These are phyloP conservation scores for Meredithiella fracta DNA, from an alignment of 2,329 filamentous ascomycete species.

Conservation along the genomic window DNA sequence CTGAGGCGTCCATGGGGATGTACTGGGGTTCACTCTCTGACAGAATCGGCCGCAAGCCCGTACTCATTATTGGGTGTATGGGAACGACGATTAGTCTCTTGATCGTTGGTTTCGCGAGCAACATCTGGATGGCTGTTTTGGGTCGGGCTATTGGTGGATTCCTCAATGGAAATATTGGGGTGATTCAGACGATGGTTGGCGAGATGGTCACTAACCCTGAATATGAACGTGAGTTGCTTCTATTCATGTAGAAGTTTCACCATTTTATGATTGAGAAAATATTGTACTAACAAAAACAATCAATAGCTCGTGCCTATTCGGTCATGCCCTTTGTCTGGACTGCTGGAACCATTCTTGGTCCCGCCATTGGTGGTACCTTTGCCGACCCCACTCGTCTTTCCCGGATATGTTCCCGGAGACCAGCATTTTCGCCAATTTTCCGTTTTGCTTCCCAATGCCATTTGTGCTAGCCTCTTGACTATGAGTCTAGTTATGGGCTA, in stretches of 20 bases:
- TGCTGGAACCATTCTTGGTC: conserved; percentile 76
- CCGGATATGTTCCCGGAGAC: conserved; percentile 50
- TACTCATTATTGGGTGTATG: conserved; percentile 62
- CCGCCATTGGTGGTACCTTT: conserved; percentile 75
- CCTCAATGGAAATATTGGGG: conserved; percentile 80
- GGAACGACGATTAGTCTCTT: conserved; percentile 74
- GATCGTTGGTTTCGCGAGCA: conserved; percentile 65
- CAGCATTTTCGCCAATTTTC: conserved; percentile 60
- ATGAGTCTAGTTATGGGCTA: conserved; percentile 69
- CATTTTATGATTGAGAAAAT: background rate
- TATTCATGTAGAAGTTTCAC: too few species aligned
- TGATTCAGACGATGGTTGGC: conserved; percentile 86
- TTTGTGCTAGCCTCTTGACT: conserved; percentile 62
- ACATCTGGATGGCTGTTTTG: conserved; percentile 66
- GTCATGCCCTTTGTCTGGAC: conserved; percentile 93
- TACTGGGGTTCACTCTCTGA: conserved; percentile 78
- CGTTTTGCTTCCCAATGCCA: conserved; percentile 80
- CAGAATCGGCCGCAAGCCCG: conserved; percentile 66
- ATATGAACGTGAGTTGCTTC: conserved; percentile 54
- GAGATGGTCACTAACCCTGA: conserved; percentile 71
- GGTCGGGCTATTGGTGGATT: conserved; percentile 65
- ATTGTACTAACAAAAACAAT: background rate
- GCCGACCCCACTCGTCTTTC: conserved; percentile 62
- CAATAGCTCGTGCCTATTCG: conserved; percentile 60
- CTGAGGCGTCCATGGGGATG: conserved; percentile 70